Base-by-base conservation (phyloP, 805 yeast genomes). In the Ogataea chonburiensis region DNA sequence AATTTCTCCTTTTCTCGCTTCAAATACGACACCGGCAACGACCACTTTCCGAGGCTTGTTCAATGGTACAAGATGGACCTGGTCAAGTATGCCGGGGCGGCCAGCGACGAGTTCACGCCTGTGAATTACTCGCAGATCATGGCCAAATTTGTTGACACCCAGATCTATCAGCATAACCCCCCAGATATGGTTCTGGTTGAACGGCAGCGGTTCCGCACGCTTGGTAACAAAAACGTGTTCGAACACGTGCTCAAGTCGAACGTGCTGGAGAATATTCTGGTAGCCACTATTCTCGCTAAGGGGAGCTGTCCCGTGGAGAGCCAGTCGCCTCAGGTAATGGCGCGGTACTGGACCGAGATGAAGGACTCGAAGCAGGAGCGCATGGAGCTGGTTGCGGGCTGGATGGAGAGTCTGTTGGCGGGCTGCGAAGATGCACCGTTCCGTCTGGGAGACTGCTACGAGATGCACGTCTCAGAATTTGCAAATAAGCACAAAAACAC, bases 231-330 rank as follows among this genome's bases (percentile, higher is more conserved):
- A 8, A 55, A 53, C 12, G 69, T 79, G 1, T 59, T 74, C 5
- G 81, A 77, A 37, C 67, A 70, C 37, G 68, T 79, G 3, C 51
- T 78, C 18, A 66, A 70, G 33, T 69, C 75, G 4, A 79, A 77
- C 37, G 64, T 77, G 15, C 48, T 79, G 21, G 86, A 79, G 48
- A 66, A 68, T 11, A 71, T 73, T 69, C 26, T 74, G 12, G 43
- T 53, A 4, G 45, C 60, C 7, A 40, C 53, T 5, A 29, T 60
- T n/a, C 22, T 49, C 5, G 28, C 24, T 4, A 26, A 8, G 14
- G 52, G 38, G 22, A 24, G 24, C 5, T 18, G 48, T 4, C 16
- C 13, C 9, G 27, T 58, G 4, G 16, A 37, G 3, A 52, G 60
- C 27, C 43, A 47, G 10, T 52, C 58, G 3, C 64, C 64, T 2